A percentile compares a stretch with the other conserved stretches of the same genome.
phyloP scores from a whole-genome alignment of 2,329 filamentous ascomycete species.

The Nothopassalora personata region DNA sequence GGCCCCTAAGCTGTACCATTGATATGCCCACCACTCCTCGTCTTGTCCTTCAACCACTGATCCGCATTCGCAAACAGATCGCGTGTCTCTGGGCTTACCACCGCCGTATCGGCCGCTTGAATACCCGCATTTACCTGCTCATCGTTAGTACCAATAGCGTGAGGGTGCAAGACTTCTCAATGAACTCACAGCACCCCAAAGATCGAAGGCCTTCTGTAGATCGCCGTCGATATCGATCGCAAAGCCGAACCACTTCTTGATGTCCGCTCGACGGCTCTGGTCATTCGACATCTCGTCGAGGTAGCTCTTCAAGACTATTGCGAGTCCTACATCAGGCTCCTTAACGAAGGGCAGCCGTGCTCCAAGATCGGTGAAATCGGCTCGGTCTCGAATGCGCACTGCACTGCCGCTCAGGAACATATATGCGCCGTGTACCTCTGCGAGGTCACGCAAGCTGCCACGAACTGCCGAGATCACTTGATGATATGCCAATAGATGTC shows the following conservation, averaged over 20 bases:
- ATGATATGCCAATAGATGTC: slow-evolving; percentile 80
- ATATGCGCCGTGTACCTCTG: slow-evolving; percentile 75
- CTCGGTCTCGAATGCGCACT: slow-evolving; percentile 50
- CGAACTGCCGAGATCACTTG: slow-evolving; percentile 77
- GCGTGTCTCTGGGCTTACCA: slow-evolving; percentile 40
- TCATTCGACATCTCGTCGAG: slow-evolving; percentile 63
- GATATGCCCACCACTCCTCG: slow-evolving; percentile 12
- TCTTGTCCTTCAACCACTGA: slow-evolving; percentile 48
- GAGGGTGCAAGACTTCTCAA: not conserved
- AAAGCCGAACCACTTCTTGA: slow-evolving; percentile 57
- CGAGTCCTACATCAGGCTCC: slow-evolving; percentile 69
- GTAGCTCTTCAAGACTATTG: slow-evolving; percentile 74
- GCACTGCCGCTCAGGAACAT: slow-evolving; percentile 78
- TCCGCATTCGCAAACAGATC: slow-evolving; percentile 56
- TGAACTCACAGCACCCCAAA: slow-evolving; percentile 59
- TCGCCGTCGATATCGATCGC: slow-evolving; percentile 54
- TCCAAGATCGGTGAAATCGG: slow-evolving; percentile 59
- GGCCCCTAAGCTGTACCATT: not conserved
- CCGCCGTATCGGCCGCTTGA: slow-evolving; percentile 48
- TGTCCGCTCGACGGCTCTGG: slow-evolving; percentile 48
- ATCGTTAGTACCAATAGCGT: not conserved
- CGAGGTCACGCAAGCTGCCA: slow-evolving; percentile 70
- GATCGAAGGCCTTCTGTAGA: slow-evolving; percentile 54
- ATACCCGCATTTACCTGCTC: slow-evolving; percentile 53
- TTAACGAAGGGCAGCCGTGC: slow-evolving; percentile 62